phyloP scores from a whole-genome alignment of 2,329 filamentous ascomycete species.

The Arthrobotrys megalospora region DNA sequence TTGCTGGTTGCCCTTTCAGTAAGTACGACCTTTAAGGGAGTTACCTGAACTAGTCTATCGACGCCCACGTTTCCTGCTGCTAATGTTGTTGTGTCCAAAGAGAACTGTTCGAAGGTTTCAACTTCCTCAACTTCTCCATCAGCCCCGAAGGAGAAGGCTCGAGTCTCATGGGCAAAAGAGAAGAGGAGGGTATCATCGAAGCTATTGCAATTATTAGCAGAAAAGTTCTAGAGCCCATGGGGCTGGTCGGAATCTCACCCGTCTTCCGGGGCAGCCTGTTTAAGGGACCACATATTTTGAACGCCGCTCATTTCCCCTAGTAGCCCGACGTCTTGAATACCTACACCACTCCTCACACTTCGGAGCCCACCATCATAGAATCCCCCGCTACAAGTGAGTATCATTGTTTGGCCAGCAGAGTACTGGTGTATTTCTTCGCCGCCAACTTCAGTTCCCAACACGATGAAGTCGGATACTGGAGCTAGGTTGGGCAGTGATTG shows the following conservation, averaged over 20 bases:
- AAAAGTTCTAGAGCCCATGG: slow-evolving; percentile 61
- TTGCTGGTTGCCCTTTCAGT: slow-evolving; percentile 73
- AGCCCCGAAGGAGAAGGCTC: slow-evolving; percentile 82
- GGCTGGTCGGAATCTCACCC: slow-evolving; percentile 39
- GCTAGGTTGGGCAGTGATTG: slow-evolving; percentile 88
- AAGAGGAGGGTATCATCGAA: slow-evolving; percentile 81
- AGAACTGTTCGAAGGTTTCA: slow-evolving; percentile 80
- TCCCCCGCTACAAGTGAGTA: slow-evolving; percentile 92
- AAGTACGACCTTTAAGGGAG: slow-evolving; percentile 75
- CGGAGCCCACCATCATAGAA: slow-evolving; percentile 89
- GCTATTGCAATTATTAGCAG: slow-evolving; percentile 54
- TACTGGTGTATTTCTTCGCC: slow-evolving; percentile 83
- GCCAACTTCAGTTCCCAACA: slow-evolving; percentile 95
- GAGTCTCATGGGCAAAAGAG: slow-evolving; percentile 86
- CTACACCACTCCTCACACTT: slow-evolving; percentile 93
- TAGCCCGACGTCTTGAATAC: slow-evolving; percentile 87
- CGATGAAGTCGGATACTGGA: slow-evolving; percentile 90
- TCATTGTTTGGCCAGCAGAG: slow-evolving; percentile 91
- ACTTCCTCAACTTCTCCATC: slow-evolving; percentile 89
- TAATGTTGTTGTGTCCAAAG: slow-evolving; percentile 80
- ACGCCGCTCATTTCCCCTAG: slow-evolving; percentile 83
- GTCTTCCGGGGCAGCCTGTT: slow-evolving; percentile 69
- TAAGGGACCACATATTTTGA: slow-evolving; percentile 80
- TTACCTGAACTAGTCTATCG: slow-evolving; percentile 82
- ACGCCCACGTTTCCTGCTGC: slow-evolving; percentile 77